Evolutionary conservation across 805 yeast species (phyloP).

Genomic region (Barnettozyma salicaria): DNA sequence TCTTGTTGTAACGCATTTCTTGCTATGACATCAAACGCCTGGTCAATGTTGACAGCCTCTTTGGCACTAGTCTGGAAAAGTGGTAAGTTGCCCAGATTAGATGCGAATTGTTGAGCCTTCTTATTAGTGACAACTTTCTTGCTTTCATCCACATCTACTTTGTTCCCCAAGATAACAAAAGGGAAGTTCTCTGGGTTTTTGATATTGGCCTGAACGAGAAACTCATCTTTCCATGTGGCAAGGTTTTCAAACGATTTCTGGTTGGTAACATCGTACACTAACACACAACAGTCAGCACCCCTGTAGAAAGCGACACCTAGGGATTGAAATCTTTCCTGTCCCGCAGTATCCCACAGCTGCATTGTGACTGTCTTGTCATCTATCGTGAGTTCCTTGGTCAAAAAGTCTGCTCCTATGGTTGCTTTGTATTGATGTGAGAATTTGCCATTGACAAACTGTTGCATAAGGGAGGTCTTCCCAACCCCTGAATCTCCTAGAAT

Average conservation of each 20-base stretch:
- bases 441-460: slow-evolving; percentile 91
- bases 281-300: slow-evolving; percentile 97
- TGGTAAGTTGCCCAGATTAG: slow-evolving; percentile 71
- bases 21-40: slow-evolving; percentile 94
- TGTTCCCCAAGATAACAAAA: slow-evolving; percentile 90
- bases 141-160: slow-evolving; percentile 88
- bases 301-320: slow-evolving; percentile 95
- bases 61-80: slow-evolving; percentile 97
- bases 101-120: slow-evolving; percentile 57
- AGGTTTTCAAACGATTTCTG: slow-evolving; percentile 87
- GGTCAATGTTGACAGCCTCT: slow-evolving; percentile 90
- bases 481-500: slow-evolving; percentile 97
- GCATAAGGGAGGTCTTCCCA: slow-evolving; percentile 96
- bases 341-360: slow-evolving; percentile 98
- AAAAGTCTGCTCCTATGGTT: slow-evolving; percentile 95
- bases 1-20: slow-evolving; percentile 94
- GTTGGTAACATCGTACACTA: slow-evolving; percentile 94
- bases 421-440: slow-evolving; percentile 95
- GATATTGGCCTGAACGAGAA: slow-evolving; percentile 87
- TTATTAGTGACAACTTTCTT: slow-evolving; percentile 64
- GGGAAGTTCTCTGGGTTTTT: slow-evolving; percentile 94
- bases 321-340: slow-evolving; percentile 96
- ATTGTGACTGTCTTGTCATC: slow-evolving; percentile 56
- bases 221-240: slow-evolving; percentile 92
- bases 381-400: slow-evolving; percentile 81